Conservation (phyloP, 2,329 filamentous ascomycete species). For the Ceratocystis cacaofunesta region DNA sequence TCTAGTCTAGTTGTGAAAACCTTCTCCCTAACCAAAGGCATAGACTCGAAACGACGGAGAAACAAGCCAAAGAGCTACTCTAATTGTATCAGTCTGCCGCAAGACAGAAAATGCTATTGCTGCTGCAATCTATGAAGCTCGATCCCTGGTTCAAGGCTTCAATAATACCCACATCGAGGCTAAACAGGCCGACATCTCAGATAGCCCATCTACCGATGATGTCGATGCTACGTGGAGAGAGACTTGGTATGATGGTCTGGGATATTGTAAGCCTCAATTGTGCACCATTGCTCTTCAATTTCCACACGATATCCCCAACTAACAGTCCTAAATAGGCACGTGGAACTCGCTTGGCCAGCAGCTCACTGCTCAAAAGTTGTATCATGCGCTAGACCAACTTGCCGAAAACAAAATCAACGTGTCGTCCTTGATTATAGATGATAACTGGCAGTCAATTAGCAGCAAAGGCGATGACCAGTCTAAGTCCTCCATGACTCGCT, state of each 20-base stretch:
- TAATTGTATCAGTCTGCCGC: constrained; percentile 58
- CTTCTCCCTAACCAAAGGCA: constrained; percentile 15
- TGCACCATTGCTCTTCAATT: neutral
- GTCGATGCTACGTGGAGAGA: constrained; percentile 56
- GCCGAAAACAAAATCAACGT: constrained; percentile 59
- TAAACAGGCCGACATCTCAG: neutral
- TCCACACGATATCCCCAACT: neutral
- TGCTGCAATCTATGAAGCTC: constrained; percentile 76
- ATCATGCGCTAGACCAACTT: constrained; percentile 58
- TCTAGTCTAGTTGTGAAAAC: neutral
- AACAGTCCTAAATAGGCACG: constrained; percentile 39
- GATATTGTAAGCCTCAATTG: constrained; percentile 54
- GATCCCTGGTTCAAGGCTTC: constrained; percentile 30
- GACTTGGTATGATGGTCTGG: constrained; percentile 82
- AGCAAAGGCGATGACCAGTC: constrained; percentile 36
- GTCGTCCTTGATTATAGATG: constrained; percentile 82
- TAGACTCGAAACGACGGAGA: constrained; percentile 53
- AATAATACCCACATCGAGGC: neutral
- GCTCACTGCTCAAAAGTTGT: constrained; percentile 66
- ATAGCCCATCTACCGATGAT: constrained; percentile 25
- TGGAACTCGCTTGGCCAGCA: constrained; percentile 87
- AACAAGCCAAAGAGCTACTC: constrained; percentile 37
- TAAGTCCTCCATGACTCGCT: constrained; percentile 57
- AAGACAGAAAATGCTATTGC: constrained; percentile 63
- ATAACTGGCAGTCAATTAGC: constrained; percentile 81